Conservation (phyloP, 257 asterid species). For the Solanum ossicruentum region DNA sequence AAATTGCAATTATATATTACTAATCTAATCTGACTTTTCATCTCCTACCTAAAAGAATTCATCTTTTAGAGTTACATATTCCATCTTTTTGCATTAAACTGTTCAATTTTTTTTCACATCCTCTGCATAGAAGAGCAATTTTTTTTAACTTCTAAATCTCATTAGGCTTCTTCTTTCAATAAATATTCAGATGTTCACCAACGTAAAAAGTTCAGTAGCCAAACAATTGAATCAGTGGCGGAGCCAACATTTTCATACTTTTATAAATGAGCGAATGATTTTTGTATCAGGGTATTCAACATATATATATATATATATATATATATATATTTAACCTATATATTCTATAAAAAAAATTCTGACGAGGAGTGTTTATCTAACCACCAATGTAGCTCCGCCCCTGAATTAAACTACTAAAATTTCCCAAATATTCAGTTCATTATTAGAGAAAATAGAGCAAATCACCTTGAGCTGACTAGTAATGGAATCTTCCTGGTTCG, state of each 20-base stretch:
- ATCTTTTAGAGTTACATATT: neutral
- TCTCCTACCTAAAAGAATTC: neutral
- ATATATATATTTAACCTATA: too few species aligned
- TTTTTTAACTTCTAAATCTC: neutral
- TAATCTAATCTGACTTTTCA: neutral
- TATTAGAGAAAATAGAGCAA: neutral
- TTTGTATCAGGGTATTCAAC: too few species aligned
- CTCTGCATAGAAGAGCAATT: neutral
- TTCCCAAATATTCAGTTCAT: neutral
- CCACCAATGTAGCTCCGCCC: too few species aligned
- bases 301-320: too few species aligned
- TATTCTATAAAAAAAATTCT: too few species aligned
- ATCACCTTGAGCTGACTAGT: conserved; percentile 51
- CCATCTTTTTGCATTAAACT: neutral
- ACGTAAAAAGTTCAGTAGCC: too few species aligned
- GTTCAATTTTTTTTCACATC: neutral
- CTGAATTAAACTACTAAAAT: neutral
- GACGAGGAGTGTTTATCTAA: too few species aligned
- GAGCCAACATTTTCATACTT: too few species aligned
- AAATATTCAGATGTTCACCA: too few species aligned
- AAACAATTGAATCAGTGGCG: neutral
- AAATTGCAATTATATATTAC: neutral
- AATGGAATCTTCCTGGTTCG: conserved; percentile 65
- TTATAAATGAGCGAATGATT: too few species aligned
- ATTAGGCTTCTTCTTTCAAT: neutral